Evolutionary conservation across 192 early-diverging fungal genomes (phyloP).

Genomic region (Linnemannia schmuckeri): DNA sequence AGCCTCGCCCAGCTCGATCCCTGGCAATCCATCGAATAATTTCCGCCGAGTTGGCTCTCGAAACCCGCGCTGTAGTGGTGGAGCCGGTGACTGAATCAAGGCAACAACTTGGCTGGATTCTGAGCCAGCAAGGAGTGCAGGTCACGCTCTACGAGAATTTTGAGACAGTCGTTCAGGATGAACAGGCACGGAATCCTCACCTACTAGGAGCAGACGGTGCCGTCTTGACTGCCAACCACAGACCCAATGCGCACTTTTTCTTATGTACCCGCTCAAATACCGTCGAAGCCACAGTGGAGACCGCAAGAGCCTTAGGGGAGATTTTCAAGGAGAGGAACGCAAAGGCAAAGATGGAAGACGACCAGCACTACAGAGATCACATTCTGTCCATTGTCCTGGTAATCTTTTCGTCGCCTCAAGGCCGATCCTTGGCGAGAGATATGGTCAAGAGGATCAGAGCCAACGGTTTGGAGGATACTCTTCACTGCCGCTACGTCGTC

Average conservation of each 20-base stretch:
- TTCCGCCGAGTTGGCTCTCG: slow-evolving; percentile 35
- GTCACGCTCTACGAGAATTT: slow-evolving; percentile 32
- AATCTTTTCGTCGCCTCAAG: slow-evolving; percentile 49
- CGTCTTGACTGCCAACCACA: slow-evolving; percentile 18
- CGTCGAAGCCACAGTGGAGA: slow-evolving; percentile 22
- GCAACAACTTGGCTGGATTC: slow-evolving; percentile 24
- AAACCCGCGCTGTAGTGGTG: slow-evolving; percentile 13
- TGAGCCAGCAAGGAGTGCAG: slow-evolving; percentile 41
- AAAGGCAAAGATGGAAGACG: neutral
- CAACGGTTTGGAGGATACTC: slow-evolving; percentile 33
- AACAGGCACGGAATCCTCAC: slow-evolving; percentile 13
- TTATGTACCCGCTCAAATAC: slow-evolving; percentile 34
- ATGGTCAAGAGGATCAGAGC: slow-evolving; percentile 39
- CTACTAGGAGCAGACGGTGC: slow-evolving; percentile 22
- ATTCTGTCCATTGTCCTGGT: slow-evolving; percentile 49
- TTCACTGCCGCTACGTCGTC: slow-evolving; percentile 34
- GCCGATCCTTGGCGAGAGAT: slow-evolving; percentile 53
- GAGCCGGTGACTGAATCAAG: slow-evolving; percentile 24
- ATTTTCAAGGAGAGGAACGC: slow-evolving; percentile 31
- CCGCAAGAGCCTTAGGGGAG: slow-evolving; percentile 31
- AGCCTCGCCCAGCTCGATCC: neutral
- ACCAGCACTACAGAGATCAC: slow-evolving; percentile 24
- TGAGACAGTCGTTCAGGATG: slow-evolving; percentile 36
- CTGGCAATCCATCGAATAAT: slow-evolving; percentile 25
- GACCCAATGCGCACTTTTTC: slow-evolving; percentile 52